Evolutionary conservation across 2,329 filamentous ascomycete genomes (phyloP), one percentile per base, ranked within the genome.

Genomic region (Didymosphaeria variabile): DNA sequence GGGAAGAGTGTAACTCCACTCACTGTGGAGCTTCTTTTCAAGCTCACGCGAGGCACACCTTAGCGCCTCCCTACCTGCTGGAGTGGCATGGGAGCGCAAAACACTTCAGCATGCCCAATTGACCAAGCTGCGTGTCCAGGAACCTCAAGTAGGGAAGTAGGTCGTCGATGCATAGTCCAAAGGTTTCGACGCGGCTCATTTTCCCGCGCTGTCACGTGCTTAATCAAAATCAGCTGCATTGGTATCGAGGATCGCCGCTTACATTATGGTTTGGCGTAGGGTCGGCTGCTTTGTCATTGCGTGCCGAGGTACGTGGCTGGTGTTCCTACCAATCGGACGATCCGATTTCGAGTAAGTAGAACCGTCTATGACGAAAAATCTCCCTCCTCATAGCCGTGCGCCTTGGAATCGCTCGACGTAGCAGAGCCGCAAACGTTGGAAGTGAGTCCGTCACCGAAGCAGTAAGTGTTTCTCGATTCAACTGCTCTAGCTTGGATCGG

Each of bases 281-380:
- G 10, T 55, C 29, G 17, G 40, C 26, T 55, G 53, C 40, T 55
- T 55, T 34, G 53, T 55, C 53, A 55, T 47, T 36, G 42, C 53
- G 29, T 55, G 53, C 53, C 53, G 53, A 55, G 53, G 53, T 55
- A 31, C 23, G 19, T 42, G 34, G 38, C 21, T 31, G 19, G 10
- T 13, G 9, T n/a, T 34, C 19, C 47, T 51, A 31, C 45, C 45
- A 47, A 47, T 47, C 45, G 45, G 21, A 47, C 5, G 29, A 29
- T 29, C 45, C 10, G 10, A 47, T 8, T 40, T 31, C 29, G n/a
- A 19, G 15, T 17, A 15, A 31, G 15, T 13, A 47, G 23, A 12
- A 31, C 34, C 23, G 23, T 17, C 49, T n/a, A 38, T 40, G 49
- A 52, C 34, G 49, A 38, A 26, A 32, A 26, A 40, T 40, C 45